Evolutionary conservation across 2,329 filamentous ascomycete genomes (phyloP).

Genomic region (Sodiomyces alkalinus): DNA sequence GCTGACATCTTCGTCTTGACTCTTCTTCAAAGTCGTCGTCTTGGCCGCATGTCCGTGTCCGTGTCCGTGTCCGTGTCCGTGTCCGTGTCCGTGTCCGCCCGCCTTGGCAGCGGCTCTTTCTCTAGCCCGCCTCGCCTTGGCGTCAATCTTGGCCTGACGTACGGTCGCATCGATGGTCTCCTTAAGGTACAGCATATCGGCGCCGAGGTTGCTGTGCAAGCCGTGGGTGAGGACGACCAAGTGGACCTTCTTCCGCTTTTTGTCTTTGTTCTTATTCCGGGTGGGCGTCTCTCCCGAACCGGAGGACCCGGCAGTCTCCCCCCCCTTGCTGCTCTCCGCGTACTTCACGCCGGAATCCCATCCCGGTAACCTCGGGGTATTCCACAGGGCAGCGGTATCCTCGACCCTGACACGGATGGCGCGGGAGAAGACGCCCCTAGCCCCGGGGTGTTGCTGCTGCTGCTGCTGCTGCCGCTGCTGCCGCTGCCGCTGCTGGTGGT

Average conservation of each 20-base stretch:
- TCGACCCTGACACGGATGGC: conserved; percentile 68
- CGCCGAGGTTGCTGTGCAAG: conserved; percentile 85
- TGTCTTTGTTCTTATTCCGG: conserved; percentile 18
- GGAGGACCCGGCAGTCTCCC: conserved; percentile 14
- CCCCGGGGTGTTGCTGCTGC: conserved; percentile 24
- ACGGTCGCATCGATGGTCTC: conserved; percentile 86
- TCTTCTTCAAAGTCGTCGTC: not conserved
- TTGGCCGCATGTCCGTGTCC: too few relatives aligned
- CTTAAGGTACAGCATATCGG: conserved; percentile 94
- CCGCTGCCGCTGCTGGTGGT: conserved; percentile 65
- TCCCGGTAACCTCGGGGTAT: conserved; percentile 68
- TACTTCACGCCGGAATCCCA: conserved; percentile 29
- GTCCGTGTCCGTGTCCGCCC: too few relatives aligned
- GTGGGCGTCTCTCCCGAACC: conserved; percentile 11
- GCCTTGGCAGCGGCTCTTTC: conserved; percentile 22
- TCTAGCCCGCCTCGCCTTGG: conserved; percentile 42
- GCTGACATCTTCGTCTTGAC: conserved; percentile 4
- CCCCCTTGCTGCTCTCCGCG: conserved; percentile 13
- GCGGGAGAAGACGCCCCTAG: conserved; percentile 69
- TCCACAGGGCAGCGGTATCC: conserved; percentile 83
- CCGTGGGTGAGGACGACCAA: conserved; percentile 89
- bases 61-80: too few relatives aligned
- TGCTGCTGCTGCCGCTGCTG: too few relatives aligned
- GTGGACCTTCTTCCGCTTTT: conserved; percentile 66
- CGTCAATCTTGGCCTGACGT: conserved; percentile 56